Base-by-base conservation (phyloP, 306 rosid genomes). In the Herpetospermum pedunculosum region DNA sequence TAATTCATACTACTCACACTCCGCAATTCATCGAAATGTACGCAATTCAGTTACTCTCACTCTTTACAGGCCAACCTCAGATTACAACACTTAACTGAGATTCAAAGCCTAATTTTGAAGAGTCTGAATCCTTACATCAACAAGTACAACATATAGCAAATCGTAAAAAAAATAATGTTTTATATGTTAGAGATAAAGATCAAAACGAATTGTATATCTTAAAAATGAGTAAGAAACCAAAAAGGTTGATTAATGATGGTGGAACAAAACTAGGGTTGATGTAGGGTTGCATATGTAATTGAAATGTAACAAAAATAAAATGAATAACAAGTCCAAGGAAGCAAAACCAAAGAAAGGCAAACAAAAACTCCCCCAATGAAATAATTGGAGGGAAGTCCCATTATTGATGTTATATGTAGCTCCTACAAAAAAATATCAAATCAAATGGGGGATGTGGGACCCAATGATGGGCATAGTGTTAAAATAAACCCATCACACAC, bases 271-370 rank as follows among this genome's bases (percentile, higher is more conserved):
- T 67, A 67, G 72, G 38, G 54, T 69, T 68, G 50, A 25, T 23
- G 38, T 44, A 26, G 54, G 73, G 54, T 68, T 41, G 73, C 32
- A 65, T 40, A 40, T 14, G 23, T 8, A 38, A 67, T 40, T 41
- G 50, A 67, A 41, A 67, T 14, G 35, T 65, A 67, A 67, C 35
- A 67, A 67, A 38, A 67, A 41, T 38, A 19, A 69, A 43, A 44
- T 69, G 3, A 44, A 40, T 26, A 69, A 69, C 6, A 43, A 69
- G 15, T 69, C 73, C 73, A 69, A 44, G 55, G 55, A 69, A 69
- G n/a, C 53, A 69, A 25, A 69, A 26, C 73, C 73, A 69, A 69
- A 69, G 40, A 44, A 69, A 69, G 73, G 55, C 55, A 69, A 69
- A 69, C 73, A 69, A 69, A 44, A 69, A 43, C 38, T 43, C 73